Evolutionary conservation across 108 stramenopile species (phyloP).

Genomic region (Nannochloropsis oceanica): DNA sequence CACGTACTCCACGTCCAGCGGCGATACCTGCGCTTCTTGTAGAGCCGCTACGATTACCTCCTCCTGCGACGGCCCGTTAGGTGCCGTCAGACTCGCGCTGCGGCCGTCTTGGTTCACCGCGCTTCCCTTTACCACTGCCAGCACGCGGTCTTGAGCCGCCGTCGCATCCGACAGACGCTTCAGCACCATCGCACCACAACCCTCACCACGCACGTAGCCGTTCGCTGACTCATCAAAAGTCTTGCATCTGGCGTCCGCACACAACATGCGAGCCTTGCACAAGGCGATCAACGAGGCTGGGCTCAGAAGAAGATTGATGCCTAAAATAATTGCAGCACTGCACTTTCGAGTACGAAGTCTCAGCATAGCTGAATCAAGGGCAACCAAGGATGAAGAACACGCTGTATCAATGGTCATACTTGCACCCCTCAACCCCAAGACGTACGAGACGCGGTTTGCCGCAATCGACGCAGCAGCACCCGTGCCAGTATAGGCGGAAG

Average conservation of each 20-base stretch:
- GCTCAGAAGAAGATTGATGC: slow-evolving; percentile 31
- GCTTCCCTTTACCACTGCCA: not conserved
- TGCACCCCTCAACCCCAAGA: slow-evolving; percentile 31
- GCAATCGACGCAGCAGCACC: slow-evolving; percentile 22
- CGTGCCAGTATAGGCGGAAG: not conserved
- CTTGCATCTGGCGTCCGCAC: slow-evolving; percentile 26
- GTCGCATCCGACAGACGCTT: slow-evolving; percentile 9
- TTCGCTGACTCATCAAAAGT: slow-evolving; percentile 7
- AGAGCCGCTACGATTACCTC: slow-evolving; percentile 16
- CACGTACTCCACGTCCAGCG: slow-evolving; percentile 23
- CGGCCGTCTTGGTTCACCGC: slow-evolving; percentile 37
- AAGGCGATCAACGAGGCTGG: slow-evolving; percentile 27
- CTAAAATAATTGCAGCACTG: slow-evolving; percentile 20
- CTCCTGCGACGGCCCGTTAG: slow-evolving; percentile 33
- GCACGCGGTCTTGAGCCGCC: not conserved
- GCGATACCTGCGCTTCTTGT: slow-evolving; percentile 7
- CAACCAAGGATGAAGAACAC: slow-evolving; percentile 44
- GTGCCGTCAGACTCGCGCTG: slow-evolving; percentile 39
- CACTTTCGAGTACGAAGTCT: slow-evolving; percentile 19
- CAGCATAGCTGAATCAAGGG: slow-evolving; percentile 19
- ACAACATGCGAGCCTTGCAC: slow-evolving; percentile 29
- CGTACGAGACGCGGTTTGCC: slow-evolving; percentile 34
- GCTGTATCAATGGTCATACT: slow-evolving; percentile 38
- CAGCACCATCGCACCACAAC: slow-evolving; percentile 14
- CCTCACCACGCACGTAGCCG: not conserved